Percentiles rank a stretch among this genome's conserved stretches.
phyloP scores from a whole-genome alignment of 1,284 basidiomycete species.

The Phylloboletellus chloephorus region DNA sequence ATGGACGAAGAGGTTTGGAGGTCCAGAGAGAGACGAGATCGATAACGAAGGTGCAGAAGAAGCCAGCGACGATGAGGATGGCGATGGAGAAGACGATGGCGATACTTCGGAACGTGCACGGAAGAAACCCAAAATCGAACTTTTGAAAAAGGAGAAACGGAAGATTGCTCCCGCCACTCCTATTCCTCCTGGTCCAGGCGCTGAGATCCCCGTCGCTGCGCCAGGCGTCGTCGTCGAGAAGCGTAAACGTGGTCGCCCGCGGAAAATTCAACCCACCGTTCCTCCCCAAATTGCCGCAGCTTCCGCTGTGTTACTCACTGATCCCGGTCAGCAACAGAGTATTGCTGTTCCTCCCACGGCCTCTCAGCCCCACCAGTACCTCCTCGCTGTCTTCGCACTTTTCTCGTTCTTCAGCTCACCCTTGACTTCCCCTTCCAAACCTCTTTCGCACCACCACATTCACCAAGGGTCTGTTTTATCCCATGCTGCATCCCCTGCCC shows the following conservation, averaged over 20 bases:
- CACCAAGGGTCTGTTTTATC: constrained; percentile 40
- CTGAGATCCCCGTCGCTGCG: constrained; percentile 12
- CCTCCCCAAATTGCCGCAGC: constrained; percentile 22
- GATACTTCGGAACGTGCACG: constrained; percentile 48
- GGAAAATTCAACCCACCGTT: constrained; percentile 42
- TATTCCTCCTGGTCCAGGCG: constrained; percentile 22
- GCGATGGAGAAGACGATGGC: constrained; percentile 50
- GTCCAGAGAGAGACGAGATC: constrained; percentile 68
- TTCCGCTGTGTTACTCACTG: constrained; percentile 12
- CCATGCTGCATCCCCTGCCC: constrained; percentile 19
- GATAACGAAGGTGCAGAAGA: constrained; percentile 39
- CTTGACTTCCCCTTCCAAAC: constrained; percentile 39
- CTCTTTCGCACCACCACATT: constrained; percentile 31
- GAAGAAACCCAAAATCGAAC: constrained; percentile 49
- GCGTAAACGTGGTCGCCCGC: constrained; percentile 73
- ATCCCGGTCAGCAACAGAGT: constrained; percentile 15
- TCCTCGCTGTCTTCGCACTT: constrained; percentile 68
- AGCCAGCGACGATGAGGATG: constrained; percentile 52
- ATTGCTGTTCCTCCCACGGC: constrained; percentile 8
- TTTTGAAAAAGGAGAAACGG: constrained; percentile 42
- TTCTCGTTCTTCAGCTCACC: constrained; percentile 76
- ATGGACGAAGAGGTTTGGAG: constrained; percentile 67
- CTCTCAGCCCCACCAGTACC: constrained; percentile 50
- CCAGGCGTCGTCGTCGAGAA: constrained; percentile 52
- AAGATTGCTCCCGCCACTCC: constrained; percentile 40